A percentile compares a stretch with the other conserved stretches of the same genome.
Evolutionary conservation across 352 stramenopile genomes (phyloP).

Genomic region (Pelagophyceae sp.): DNA sequence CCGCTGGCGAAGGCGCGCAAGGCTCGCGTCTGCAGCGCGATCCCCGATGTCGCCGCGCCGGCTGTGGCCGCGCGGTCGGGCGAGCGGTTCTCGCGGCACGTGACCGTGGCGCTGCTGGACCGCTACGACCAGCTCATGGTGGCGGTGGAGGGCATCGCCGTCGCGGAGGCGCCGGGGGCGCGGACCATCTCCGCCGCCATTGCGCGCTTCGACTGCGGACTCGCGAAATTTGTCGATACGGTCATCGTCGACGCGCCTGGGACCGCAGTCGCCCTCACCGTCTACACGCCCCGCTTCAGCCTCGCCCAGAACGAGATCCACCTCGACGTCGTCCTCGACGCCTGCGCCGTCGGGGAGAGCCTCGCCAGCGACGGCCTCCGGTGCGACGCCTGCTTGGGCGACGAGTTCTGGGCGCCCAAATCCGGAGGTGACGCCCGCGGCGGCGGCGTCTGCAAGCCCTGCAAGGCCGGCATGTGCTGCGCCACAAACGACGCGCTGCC

Average conservation of each 20-base stretch:
- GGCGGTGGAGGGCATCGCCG: neutral
- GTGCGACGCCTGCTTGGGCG: neutral
- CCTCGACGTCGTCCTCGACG: neutral
- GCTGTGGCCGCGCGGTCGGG: no score
- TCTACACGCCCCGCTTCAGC: neutral
- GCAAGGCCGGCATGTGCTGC: neutral
- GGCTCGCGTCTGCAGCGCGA: neutral
- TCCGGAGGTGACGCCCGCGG: neutral
- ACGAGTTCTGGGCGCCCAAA: neutral
- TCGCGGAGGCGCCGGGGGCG: neutral
- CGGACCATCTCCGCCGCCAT: neutral
- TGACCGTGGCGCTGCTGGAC: neutral
- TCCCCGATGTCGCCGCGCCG: neutral
- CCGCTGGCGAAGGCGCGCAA: neutral
- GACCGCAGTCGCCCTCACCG: neutral
- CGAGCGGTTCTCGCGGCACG: neutral
- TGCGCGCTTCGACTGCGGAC: neutral
- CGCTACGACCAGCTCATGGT: neutral
- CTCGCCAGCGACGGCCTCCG: no score
- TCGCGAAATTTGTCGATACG: no score
- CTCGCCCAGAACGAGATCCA: neutral
- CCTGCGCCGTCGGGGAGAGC: no score
- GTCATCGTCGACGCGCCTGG: no score
- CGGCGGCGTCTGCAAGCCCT: neutral
- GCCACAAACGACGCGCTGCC: neutral